Base-by-base conservation (phyloP, 2,329 filamentous ascomycete species). In the Penicillium digitatum region DNA sequence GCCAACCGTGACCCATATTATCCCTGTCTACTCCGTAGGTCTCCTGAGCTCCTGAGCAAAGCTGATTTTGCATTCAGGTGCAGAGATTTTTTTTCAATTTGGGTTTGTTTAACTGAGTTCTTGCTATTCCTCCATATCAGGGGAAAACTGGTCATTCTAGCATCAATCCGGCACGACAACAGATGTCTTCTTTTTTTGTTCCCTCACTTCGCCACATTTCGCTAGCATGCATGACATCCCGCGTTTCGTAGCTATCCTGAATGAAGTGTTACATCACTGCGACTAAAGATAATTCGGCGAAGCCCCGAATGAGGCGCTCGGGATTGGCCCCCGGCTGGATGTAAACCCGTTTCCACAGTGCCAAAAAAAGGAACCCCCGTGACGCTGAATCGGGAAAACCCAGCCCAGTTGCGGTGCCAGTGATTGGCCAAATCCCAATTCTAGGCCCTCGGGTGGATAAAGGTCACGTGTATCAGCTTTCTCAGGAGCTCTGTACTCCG, bases 401-500 rank as follows among this genome's bases (percentile, higher is more conserved):
- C 8, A 20, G 9, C 34, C 22, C n/a, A 40, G 45, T 51, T 51
- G 20, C 3, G 0, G 1, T 2, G 2, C 12, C n/a, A 11, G 9
- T 35, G 32, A 55, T 55, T 55, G 47, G 52, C n/a, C 14, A 16
- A 16, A 14, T 16, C 10, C 18, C 29, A 29, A 51, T 51, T 55
- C 52, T 40, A 55, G 52, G 47, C 47, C 52, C 3, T 51, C 24
- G n/a, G 9, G 52, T 55, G 52, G 40, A 45, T 26, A 27, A 3
- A 1, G 2, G 18, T 55, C 52, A 55, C 52, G 52, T 55, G 52
- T 9, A 37, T 34, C 32, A 32, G 27, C 16, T 29, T 6, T 38
- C 8, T 20, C 12, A 43, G 52, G 52, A 55, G 52, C 52, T 45
- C 52, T 45, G 47, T 55, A 35, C 39, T 55, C 52, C 52, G 52